Evolutionary conservation across 208 protist genomes (phyloP).

Genomic region (Porcisia deanei): DNA sequence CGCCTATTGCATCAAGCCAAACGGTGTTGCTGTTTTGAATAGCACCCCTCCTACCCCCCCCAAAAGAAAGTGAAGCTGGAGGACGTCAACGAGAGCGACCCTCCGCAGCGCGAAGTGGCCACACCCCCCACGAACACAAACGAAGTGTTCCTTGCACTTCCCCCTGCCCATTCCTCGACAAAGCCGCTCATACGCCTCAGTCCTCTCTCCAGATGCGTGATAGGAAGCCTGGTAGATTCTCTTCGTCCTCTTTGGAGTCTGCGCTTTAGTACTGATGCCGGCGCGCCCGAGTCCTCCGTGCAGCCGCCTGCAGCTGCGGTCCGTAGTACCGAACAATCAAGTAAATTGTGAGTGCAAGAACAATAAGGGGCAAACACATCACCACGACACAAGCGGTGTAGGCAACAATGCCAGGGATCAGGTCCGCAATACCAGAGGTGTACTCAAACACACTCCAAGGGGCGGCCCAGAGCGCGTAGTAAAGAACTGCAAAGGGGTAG

Average conservation of each 20-base stretch:
- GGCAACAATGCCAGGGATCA: constrained; percentile 58
- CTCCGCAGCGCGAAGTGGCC: too few species aligned
- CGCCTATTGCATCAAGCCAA: not conserved
- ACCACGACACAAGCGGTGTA: constrained; percentile 61
- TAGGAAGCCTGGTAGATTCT: not conserved
- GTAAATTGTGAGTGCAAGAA: constrained; percentile 43
- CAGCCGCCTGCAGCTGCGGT: constrained; percentile 29
- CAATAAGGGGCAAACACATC: constrained; percentile 66
- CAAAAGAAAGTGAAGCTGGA: not conserved
- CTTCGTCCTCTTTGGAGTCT: not conserved
- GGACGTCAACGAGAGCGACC: too few species aligned
- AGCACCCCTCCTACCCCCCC: not conserved
- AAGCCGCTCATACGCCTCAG: not conserved
- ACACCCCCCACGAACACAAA: too few species aligned
- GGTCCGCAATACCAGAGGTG: constrained; percentile 53
- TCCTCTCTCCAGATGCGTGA: not conserved
- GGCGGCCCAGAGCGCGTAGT: constrained; percentile 82
- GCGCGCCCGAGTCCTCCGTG: constrained; percentile 28
- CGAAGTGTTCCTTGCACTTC: not conserved
- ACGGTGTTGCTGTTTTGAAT: not conserved
- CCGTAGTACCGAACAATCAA: constrained; percentile 40
- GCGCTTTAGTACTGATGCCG: constrained; percentile 18
- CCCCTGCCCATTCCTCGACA: not conserved
- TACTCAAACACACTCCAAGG: constrained; percentile 83
- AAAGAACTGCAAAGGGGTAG: constrained; percentile 83